Evolutionary conservation across 768 basidiomycete species (phyloP), one percentile per base, ranked within the genome.

Genomic region (Boletus rubroflammeus): DNA sequence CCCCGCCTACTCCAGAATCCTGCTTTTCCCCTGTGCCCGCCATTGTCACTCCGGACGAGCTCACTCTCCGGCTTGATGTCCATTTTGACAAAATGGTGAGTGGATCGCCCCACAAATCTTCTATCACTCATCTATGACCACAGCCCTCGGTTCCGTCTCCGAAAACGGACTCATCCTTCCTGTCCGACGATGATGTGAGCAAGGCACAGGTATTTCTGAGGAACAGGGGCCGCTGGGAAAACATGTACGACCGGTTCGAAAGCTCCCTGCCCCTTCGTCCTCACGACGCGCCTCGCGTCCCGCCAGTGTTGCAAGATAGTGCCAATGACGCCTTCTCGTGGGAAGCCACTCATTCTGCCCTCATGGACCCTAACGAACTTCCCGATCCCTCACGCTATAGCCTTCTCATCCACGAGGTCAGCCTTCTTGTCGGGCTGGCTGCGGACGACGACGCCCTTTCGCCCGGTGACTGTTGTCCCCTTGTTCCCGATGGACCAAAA

Each of bases 381-480:
- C 29, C 19, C n/a, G 63, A 66, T 23, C 29, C 58, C 17, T 57
- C 59, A 2, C 60, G 58, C 35, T 72, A 51, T 26, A 71, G 71
- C 53, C 47, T 60, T 46, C 67, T 70, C 32, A 62, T 70, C 29
- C 62, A 65, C 15, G 71, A 72, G 28, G 67, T 72, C 15, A 65
- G 69, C 48, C 58, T 65, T 36, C 69, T 70, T 41, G 61, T 72
- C 14, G 70, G 69, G 21, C 46, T 70, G 19, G n/a, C 70, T 6
- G 17, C 54, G 1, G 67, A 68, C 1, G 51, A 67, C 17, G 61
- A 56, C 21, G 32, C 36, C 31, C 31, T 44, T n/a, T 42, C 47
- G 3, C 39, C 48, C 25, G 49, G 34, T 23, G 53, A 56, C n/a
- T n/a, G 6, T 32, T 39, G 31, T 41, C 44, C 50, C 25, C 46